A percentile compares a stretch with the other conserved stretches of the same genome.
phyloP scores from a whole-genome alignment of 306 rosid genomes.

The Rosa lucieae region DNA sequence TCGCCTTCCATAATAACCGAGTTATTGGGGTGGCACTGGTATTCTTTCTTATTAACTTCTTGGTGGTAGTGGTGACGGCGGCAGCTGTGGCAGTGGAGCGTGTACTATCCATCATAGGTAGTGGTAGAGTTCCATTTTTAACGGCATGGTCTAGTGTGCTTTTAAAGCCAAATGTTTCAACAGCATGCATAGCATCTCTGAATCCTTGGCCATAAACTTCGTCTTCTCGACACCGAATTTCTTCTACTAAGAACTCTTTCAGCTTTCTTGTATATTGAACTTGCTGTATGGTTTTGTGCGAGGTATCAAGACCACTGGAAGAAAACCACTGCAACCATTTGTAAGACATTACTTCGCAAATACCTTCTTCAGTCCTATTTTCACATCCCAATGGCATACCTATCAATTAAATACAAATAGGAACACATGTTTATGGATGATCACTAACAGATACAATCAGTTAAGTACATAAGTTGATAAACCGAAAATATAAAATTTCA shows the following conservation, averaged over 20 bases:
- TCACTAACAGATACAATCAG: no score
- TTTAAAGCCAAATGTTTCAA: background rate
- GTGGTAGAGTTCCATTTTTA: background rate
- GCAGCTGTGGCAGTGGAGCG: no score
- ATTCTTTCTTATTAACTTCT: no score
- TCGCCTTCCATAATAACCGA: background rate
- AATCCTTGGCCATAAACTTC: background rate
- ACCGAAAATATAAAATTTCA: no score
- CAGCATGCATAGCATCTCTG: background rate
- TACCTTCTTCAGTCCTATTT: background rate
- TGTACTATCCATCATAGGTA: background rate
- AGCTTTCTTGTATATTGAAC: background rate
- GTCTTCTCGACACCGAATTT: no score
- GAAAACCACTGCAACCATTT: background rate
- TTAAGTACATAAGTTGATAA: no score
- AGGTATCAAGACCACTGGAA: background rate
- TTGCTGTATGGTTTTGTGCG: background rate
- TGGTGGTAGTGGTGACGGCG: no score
- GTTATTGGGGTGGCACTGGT: no score
- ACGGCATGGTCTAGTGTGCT: background rate
- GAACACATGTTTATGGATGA: no score
- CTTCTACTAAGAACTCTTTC: background rate
- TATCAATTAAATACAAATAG: no score
- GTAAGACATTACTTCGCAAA: background rate
- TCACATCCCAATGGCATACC: background rate